Conservation (phyloP, 768 basidiomycete genomes). For the Mycena haematopus region DNA sequence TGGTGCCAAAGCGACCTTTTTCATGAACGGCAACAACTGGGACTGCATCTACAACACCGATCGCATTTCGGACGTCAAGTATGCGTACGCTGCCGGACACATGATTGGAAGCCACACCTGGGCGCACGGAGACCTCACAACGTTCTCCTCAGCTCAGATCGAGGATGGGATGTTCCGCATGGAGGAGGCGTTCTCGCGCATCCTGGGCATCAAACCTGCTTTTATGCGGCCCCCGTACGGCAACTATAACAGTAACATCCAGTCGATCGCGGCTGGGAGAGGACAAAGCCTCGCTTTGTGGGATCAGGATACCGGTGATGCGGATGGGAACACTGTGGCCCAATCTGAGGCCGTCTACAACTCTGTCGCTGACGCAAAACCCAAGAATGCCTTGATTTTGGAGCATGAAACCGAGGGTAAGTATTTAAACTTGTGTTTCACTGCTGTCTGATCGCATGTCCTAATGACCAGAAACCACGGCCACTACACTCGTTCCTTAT, state of each 20-base stretch:
- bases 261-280: background rate
- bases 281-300: background rate
- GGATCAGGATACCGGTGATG: background rate
- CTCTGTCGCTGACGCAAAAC: background rate
- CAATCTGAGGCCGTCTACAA: background rate
- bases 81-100: constrained; percentile 45
- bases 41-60: constrained; percentile 35
- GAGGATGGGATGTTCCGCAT: constrained; percentile 43
- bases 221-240: constrained; percentile 53
- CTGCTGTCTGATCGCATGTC: too few relatives aligned
- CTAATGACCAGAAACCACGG: background rate
- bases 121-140: background rate
- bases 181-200: constrained; percentile 32
- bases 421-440: background rate
- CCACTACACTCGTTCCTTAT: background rate
- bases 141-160: background rate
- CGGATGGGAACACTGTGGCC: background rate
- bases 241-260: constrained; percentile 46
- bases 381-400: background rate
- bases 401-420: background rate
- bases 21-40: constrained; percentile 1
- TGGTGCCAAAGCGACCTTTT: background rate
- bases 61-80: constrained; percentile 38
- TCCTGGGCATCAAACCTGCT: constrained; percentile 44
- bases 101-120: background rate